Evolutionary conservation across 805 yeast species (phyloP), one percentile per base, ranked within the genome.

Genomic region (Cyberlindnera meyerae): DNA sequence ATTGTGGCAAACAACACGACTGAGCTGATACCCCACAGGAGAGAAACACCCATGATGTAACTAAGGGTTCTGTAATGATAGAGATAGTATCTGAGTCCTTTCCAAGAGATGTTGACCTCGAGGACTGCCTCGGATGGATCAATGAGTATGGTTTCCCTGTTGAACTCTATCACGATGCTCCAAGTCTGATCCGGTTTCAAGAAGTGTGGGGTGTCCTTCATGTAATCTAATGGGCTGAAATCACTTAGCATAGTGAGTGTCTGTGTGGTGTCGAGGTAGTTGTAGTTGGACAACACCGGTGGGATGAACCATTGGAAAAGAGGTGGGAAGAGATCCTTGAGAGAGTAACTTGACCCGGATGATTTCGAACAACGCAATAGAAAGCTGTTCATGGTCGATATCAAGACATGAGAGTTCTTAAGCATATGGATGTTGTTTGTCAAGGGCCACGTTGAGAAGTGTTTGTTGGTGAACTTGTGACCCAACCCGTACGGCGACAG

Each of bases 1-100:
- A 54, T 36, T 2, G 55, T 52, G 4, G 26, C 20, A 3, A 49
- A 26, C 11, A 54, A 13, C 1, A 39, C 37, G 3, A 29, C 11
- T 2, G 49, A 33, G 13, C 57, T 42, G 8, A 37, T 29, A 4
- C 27, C 11, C 58, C 58, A 54, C 6, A 54, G 36, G 3, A 31
- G 17, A 0, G 34, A 28, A 5, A 38, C 34, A 7, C 57, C 56
- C 11, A 51, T 4, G 11, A 47, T 8, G 26, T 54, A 54, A n/a
- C 55, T 49, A 5, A 51, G 8, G 1, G 36, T 25, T 38, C 49
- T 46, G 31, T 52, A 45, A 22, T 51, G 45, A 33, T 47, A 48
- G n/a, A 54, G 20, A 26, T 52, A 54, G 27, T 51, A 46, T 24
- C 48, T 40, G 6, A 52, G 16, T 0, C 58, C 58, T 13, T 36